Evolutionary conservation across 2,329 filamentous ascomycete genomes (phyloP).

Genomic region (Pseudogymnoascus sp.): DNA sequence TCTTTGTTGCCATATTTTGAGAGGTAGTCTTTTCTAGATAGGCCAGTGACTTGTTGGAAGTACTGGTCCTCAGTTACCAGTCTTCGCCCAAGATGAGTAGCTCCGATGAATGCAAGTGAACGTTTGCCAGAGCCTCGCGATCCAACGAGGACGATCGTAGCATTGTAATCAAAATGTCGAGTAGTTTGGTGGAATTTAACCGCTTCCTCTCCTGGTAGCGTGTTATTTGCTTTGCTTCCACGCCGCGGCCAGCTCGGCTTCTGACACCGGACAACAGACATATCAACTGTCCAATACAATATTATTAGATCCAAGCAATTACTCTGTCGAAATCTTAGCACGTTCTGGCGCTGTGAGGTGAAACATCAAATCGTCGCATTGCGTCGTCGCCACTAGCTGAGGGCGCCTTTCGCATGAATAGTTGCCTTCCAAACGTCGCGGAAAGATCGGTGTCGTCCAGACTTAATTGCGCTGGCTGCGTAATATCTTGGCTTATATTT

Average conservation of each 20-base stretch:
- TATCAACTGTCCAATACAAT: neutral
- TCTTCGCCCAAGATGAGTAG: conserved; percentile 58
- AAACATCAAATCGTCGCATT: conserved; percentile 6
- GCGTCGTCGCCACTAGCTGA: neutral
- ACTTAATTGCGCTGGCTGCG: neutral
- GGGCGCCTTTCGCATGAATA: neutral
- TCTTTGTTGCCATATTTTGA: conserved; percentile 51
- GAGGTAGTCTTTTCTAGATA: conserved; percentile 55
- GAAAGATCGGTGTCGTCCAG: neutral
- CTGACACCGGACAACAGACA: neutral
- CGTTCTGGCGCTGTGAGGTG: neutral
- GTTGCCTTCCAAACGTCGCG: neutral
- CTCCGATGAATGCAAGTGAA: conserved; percentile 66
- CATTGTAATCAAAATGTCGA: conserved; percentile 35
- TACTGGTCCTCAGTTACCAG: conserved; percentile 61
- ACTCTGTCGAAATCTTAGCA: neutral
- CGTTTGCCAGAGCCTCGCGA: conserved; percentile 69
- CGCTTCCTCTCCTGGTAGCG: neutral
- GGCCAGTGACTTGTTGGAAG: conserved; percentile 56
- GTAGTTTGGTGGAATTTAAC: conserved; percentile 3
- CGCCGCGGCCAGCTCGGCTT: neutral
- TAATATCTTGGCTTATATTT: neutral
- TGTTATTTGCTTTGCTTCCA: neutral
- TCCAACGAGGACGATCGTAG: conserved; percentile 65
- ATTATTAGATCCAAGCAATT: neutral